A percentile compares a stretch with the other conserved stretches of the same genome.
Conservation (phyloP, 345 rosid species). For the Lumnitzera racemosa region DNA sequence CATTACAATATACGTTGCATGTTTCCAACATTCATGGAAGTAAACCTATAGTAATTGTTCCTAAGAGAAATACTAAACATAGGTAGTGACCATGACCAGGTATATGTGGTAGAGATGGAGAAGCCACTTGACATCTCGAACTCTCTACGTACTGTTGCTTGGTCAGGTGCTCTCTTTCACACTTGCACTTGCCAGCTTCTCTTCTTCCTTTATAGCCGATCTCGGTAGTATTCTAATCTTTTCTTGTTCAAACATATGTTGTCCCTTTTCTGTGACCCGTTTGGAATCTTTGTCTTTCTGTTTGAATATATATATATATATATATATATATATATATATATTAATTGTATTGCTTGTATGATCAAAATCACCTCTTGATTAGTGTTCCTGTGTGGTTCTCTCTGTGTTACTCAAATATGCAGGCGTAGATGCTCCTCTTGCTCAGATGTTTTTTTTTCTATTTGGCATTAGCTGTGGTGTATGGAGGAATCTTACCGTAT, state of each 20-base stretch:
- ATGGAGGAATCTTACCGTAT: constrained; percentile 35
- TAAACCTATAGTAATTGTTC: too few species aligned
- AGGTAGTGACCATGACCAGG: too few species aligned
- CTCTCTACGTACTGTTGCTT: constrained; percentile 30
- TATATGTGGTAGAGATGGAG: constrained; percentile 12
- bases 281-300: too few species aligned
- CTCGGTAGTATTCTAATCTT: too few species aligned
- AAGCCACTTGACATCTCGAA: constrained; percentile 16
- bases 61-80: too few species aligned
- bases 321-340: too few species aligned
- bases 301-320: too few species aligned
- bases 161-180: constrained; percentile 45
- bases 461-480: constrained; percentile 34
- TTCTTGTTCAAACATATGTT: too few species aligned
- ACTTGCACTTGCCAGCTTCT: constrained; percentile 37
- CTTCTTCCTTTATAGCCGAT: constrained; percentile 34
- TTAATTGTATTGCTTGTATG: background rate
- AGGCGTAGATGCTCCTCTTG: constrained; percentile 60
- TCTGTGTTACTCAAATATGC: background rate
- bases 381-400: background rate
- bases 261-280: too few species aligned
- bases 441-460: constrained; percentile 35
- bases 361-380: background rate
- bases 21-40: too few species aligned
- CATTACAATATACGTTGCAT: too few species aligned